Evolutionary conservation across 208 protist genomes (phyloP).

Genomic region (Acanthamoeba sp.): DNA sequence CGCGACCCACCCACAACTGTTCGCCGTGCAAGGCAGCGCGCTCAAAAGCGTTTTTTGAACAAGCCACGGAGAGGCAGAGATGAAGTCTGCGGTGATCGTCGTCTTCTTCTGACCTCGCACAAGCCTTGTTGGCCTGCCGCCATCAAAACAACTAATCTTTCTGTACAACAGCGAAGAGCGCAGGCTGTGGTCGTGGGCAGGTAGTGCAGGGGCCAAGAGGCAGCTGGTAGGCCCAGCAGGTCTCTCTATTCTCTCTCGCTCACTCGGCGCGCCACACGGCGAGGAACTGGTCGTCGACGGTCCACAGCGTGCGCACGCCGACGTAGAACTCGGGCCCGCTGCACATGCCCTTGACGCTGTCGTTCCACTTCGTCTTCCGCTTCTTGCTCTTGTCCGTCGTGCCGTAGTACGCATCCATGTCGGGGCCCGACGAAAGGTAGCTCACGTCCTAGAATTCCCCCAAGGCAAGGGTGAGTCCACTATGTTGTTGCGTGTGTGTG

Average conservation of each 20-base stretch:
- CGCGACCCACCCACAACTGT: neutral
- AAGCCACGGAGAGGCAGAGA: too few relatives aligned
- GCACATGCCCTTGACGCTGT: slow-evolving; percentile 61
- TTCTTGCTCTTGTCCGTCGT: slow-evolving; percentile 46
- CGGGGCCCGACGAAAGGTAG: neutral
- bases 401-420: slow-evolving; percentile 29
- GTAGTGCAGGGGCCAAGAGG: too few relatives aligned
- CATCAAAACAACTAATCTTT: neutral
- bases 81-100: too few relatives aligned
- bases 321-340: slow-evolving; percentile 10
- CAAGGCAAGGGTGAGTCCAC: neutral
- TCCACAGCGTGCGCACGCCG: slow-evolving; percentile 62
- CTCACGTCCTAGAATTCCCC: slow-evolving; percentile 8
- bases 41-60: neutral
- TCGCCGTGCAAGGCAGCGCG: neutral
- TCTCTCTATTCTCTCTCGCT: too few relatives aligned
- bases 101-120: too few relatives aligned
- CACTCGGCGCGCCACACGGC: slow-evolving; percentile 34
- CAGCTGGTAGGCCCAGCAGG: too few relatives aligned
- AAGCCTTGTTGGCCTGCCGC: too few relatives aligned
- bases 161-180: neutral
- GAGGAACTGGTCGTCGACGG: slow-evolving; percentile 46
- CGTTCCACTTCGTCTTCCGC: slow-evolving; percentile 62
- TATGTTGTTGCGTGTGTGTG: neutral
- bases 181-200: too few relatives aligned